These are phyloP conservation scores for Bretziella fagacearum DNA, from an alignment of 2,329 filamentous ascomycete species.

Conservation along the genomic window DNA sequence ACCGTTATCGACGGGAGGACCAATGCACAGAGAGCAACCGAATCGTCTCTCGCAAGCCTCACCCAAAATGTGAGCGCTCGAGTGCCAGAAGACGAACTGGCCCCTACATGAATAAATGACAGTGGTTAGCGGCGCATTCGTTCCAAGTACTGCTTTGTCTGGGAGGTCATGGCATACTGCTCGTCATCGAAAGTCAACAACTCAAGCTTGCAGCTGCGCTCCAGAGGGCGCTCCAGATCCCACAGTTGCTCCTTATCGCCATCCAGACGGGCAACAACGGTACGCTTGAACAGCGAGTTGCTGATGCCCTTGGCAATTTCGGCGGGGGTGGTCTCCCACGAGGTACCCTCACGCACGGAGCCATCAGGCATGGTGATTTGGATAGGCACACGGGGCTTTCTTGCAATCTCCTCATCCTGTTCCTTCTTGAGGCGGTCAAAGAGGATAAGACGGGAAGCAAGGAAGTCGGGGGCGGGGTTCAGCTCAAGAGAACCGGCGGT, in stretches of 20 bases:
- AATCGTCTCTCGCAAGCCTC: conserved; percentile 84
- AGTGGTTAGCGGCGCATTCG: background rate
- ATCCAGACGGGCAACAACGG: conserved; percentile 71
- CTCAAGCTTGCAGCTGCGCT: conserved; percentile 71
- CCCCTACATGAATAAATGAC: conserved; percentile 29
- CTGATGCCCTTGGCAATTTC: conserved; percentile 62
- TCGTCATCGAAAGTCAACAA: conserved; percentile 58
- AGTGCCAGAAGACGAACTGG: conserved; percentile 97
- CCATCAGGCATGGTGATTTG: conserved; percentile 58
- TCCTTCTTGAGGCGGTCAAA: conserved; percentile 73
- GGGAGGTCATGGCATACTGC: conserved; percentile 13
- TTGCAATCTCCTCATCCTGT: conserved; percentile 58
- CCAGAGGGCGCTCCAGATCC: conserved; percentile 82
- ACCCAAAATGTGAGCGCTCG: conserved; percentile 85
- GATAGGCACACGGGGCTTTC: conserved; percentile 57
- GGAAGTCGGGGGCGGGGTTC: conserved; percentile 50
- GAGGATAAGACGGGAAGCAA: conserved; percentile 58
- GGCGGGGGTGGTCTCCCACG: conserved; percentile 82
- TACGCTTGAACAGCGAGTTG: conserved; percentile 73
- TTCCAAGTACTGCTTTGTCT: background rate
- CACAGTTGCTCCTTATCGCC: conserved; percentile 56
- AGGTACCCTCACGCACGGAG: conserved; percentile 52
- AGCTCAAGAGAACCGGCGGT: conserved; percentile 30
- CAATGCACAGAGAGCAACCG: conserved; percentile 83
- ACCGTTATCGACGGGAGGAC: conserved; percentile 75